Evolutionary conservation across 2,329 filamentous ascomycete species (phyloP).

Genomic region (Penicillium sp.): DNA sequence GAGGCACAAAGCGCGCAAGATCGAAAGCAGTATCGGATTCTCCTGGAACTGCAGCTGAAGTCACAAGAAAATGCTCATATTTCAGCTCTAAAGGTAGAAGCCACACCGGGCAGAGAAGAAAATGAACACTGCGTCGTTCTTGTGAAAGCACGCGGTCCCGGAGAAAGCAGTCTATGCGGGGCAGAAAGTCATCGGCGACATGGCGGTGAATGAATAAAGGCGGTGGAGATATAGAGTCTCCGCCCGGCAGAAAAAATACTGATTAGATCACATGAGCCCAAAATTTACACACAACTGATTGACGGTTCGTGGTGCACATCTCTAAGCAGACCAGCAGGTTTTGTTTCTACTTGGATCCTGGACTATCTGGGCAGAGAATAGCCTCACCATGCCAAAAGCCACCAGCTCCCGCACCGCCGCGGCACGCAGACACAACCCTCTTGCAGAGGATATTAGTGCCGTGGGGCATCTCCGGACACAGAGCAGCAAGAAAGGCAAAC

Average conservation of each 20-base stretch:
- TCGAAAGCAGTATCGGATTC: not conserved
- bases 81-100: not conserved
- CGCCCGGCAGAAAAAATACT: slow-evolving; percentile 31
- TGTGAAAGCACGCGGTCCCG: not conserved
- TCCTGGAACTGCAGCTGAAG: not conserved
- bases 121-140: not conserved
- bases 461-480: slow-evolving; percentile 68
- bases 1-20: not conserved
- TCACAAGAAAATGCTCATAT: not conserved
- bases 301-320: not conserved
- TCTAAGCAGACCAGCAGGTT: not conserved
- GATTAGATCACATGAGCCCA: slow-evolving; percentile 31
- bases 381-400: slow-evolving; percentile 69
- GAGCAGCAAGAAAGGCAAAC: slow-evolving; percentile 64
- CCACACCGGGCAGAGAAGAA: not conserved
- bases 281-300: slow-evolving; percentile 34
- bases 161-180: slow-evolving; percentile 4
- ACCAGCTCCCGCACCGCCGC: slow-evolving; percentile 53
- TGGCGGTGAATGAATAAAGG: slow-evolving; percentile 9
- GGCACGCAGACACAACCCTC: slow-evolving; percentile 75
- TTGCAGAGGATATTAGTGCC: slow-evolving; percentile 79
- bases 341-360: not conserved
- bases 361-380: not conserved
- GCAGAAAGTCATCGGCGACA: slow-evolving; percentile 4
- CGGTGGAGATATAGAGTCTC: slow-evolving; percentile 16